Percentiles rank a stretch among this genome's conserved stretches.
Evolutionary conservation across 345 rosid species (phyloP).

Genomic region (Camelina neglecta): DNA sequence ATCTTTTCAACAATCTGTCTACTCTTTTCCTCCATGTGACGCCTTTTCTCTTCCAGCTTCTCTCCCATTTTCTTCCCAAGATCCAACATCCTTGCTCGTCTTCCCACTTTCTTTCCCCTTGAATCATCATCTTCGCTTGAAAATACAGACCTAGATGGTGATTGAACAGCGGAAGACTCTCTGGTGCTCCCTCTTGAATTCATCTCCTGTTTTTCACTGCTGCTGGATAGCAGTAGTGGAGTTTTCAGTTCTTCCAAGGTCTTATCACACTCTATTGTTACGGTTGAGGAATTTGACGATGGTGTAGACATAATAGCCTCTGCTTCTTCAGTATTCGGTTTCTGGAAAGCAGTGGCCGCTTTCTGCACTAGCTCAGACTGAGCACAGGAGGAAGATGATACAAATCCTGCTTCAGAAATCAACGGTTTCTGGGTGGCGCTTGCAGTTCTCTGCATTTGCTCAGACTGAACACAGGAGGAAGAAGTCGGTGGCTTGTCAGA

Average conservation of each 20-base stretch:
- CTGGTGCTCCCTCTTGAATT: constrained; percentile 30
- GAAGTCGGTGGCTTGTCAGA: constrained; percentile 40
- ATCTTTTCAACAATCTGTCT: constrained; percentile 85
- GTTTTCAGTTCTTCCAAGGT: constrained; percentile 58
- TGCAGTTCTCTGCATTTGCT: constrained; percentile 47
- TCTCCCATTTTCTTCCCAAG: constrained; percentile 93
- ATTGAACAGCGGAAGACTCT: constrained; percentile 38
- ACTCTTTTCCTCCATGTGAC: constrained; percentile 81
- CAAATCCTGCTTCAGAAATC: constrained; percentile 24
- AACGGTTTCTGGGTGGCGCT: constrained; percentile 32
- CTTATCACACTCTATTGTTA: constrained; percentile 41
- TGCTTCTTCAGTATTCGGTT: constrained; percentile 32
- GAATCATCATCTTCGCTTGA: constrained; percentile 58
- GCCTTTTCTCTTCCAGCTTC: constrained; percentile 87
- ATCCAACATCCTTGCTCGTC: constrained; percentile 77
- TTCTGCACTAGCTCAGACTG: constrained; percentile 47
- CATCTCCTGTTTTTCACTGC: constrained; percentile 48
- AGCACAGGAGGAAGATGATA: constrained; percentile 44
- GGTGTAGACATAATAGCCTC: constrained; percentile 24
- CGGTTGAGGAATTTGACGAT: constrained; percentile 35
- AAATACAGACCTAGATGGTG: constrained; percentile 38
- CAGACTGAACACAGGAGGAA: constrained; percentile 49
- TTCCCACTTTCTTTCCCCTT: constrained; percentile 67
- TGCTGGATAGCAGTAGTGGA: constrained; percentile 53
- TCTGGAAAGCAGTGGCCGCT: constrained; percentile 32